phyloP scores from a whole-genome alignment of 2,329 filamentous ascomycete genomes.

The Fusarium incarnatum region DNA sequence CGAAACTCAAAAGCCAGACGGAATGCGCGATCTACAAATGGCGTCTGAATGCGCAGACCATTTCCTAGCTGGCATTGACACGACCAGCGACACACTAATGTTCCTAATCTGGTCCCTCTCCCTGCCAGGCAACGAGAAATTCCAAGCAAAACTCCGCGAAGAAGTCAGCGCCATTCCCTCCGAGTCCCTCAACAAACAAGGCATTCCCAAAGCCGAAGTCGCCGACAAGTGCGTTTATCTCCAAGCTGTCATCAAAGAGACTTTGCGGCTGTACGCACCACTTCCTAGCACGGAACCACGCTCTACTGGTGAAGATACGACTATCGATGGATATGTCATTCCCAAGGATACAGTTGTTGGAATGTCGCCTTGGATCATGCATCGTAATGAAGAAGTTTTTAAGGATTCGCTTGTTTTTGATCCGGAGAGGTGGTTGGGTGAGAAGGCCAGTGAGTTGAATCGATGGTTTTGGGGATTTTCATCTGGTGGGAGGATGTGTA shows the following conservation, averaged over 20 bases:
- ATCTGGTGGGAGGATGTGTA: conserved; percentile 42
- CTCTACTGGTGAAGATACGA: conserved; percentile 39
- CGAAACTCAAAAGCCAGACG: conserved; percentile 38
- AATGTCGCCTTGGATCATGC: conserved; percentile 45
- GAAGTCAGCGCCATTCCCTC: conserved; percentile 54
- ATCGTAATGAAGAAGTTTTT: conserved; percentile 44
- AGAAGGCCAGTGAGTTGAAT: conserved; percentile 32
- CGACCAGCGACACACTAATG: conserved; percentile 64
- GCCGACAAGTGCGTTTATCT: conserved; percentile 57
- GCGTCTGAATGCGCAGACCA: conserved; percentile 67
- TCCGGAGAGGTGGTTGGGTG: conserved; percentile 45
- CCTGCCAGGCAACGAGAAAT: conserved; percentile 53
- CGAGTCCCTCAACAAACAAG: conserved; percentile 32
- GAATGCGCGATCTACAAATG: conserved; percentile 58
- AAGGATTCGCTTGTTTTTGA: conserved; percentile 41
- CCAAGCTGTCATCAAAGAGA: conserved; percentile 63
- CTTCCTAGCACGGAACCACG: conserved; percentile 64
- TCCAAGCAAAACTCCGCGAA: conserved; percentile 58
- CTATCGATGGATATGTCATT: conserved; percentile 42
- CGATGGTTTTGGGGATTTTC: conserved; percentile 45
- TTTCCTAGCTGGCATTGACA: conserved; percentile 64
- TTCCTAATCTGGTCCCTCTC: conserved; percentile 64
- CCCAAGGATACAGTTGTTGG: conserved; percentile 44
- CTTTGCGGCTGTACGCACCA: conserved; percentile 61
- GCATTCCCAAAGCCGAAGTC: conserved; percentile 50